These are phyloP conservation scores for Jamesozyma gamospora DNA, from an alignment of 805 yeast species.

Conservation along the genomic window DNA sequence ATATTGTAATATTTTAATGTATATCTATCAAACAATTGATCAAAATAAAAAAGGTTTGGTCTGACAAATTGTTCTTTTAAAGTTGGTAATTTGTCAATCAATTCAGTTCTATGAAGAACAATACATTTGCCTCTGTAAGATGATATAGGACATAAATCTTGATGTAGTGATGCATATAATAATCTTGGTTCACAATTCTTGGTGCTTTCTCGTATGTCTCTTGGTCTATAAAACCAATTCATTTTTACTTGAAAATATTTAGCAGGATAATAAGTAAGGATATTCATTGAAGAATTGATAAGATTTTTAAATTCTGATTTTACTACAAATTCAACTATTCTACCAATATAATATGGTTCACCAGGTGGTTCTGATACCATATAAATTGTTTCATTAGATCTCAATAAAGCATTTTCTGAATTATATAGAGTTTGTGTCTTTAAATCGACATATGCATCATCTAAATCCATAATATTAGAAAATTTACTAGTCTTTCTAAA, in stretches of 20 bases:
- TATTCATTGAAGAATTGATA: constrained; percentile 8
- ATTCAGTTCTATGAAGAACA: constrained; percentile 60
- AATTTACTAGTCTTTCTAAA: constrained; percentile 26
- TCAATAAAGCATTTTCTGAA: constrained; percentile 14
- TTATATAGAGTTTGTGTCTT: constrained; percentile 20
- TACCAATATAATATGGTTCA: constrained; percentile 85
- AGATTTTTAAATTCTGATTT: constrained; percentile 14
- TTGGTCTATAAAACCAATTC: constrained; percentile 86
- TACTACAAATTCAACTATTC: constrained; percentile 61
- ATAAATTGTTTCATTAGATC: constrained; percentile 52
- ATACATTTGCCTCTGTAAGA: constrained; percentile 67
- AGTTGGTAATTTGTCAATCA: constrained; percentile 33
- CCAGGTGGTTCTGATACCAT: constrained; percentile 89
- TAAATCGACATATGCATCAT: constrained; percentile 30
- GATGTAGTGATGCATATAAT: constrained; percentile 75
- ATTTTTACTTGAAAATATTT: constrained; percentile 52
- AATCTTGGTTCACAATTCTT: constrained; percentile 51
- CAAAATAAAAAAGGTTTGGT: constrained; percentile 76
- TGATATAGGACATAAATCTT: constrained; percentile 67
- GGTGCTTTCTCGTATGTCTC: constrained; percentile 63
- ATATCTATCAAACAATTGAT: constrained; percentile 75
- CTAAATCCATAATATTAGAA: constrained; percentile 31
- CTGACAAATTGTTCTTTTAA: constrained; percentile 42
- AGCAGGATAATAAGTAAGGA: constrained; percentile 34
- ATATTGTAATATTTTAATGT: constrained; percentile 77